Base-by-base conservation (phyloP, 805 yeast genomes). In the Candida oleophila region DNA sequence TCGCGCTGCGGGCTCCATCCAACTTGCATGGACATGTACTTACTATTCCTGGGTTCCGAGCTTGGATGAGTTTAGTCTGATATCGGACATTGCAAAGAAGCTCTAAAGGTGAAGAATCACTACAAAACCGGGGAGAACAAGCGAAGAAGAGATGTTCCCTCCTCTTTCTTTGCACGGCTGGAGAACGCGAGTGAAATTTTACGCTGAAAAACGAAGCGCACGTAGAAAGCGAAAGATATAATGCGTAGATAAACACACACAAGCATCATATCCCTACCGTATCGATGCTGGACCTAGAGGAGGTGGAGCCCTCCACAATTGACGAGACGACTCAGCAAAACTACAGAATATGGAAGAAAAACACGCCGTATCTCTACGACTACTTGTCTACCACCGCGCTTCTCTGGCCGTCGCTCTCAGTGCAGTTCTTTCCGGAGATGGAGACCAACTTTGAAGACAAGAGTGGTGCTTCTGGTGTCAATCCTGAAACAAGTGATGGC, bases 21-120 rank as follows among this genome's bases (percentile, higher is more conserved):
- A 3, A 21, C 20, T 14, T 34, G 19, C 19, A n/a, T 34, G 19
- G 37, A 34, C 19, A 34, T n/a, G 18, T 39, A 73, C 81, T 41
- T 68, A 79, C 83, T 92, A 91, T 58, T 85, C 74, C 58, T 84
- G 82, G 0, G 96, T 90, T 5, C 98, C 98, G 41, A 92, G 73
- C 56, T 86, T 85, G 14, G 97, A 91, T 18, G 82, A 78, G 57
- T 87, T 84, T 40, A 90, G 71, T 38, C 82, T 47, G 45, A 71
- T 60, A n/a, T 67, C 69, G 32, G 14, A 20, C 21, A 22, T n/a
- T 22, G 49, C 53, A 3, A 25, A 5, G 30, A 25, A n/a, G n/a
- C n/a, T n/a, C n/a, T n/a, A n/a, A n/a, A n/a, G n/a, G n/a, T n/a
- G n/a, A n/a, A n/a, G n/a, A n/a, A n/a, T n/a, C n/a, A n/a, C n/a